Base-by-base conservation (phyloP, 2,329 filamentous ascomycete species). In the Phyllosticta capitalensis region DNA sequence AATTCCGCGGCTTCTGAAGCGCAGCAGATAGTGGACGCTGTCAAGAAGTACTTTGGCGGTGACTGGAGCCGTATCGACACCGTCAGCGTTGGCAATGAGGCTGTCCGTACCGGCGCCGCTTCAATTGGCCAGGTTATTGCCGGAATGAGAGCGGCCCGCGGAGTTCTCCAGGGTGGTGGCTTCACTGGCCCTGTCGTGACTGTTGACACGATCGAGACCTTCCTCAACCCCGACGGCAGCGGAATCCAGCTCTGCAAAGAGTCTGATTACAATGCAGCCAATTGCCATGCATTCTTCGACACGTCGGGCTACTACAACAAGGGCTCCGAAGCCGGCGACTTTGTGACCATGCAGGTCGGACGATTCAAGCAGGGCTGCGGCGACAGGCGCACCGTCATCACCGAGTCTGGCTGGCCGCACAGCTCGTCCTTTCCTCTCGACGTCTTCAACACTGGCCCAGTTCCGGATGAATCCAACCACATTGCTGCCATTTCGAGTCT, bases 211-310 rank as follows among this genome's bases (percentile, higher is more conserved):
- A 88, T 89, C 67, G 79, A 82, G 21, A 79, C 85, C n/a, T 76
- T 85, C 54, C 74, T 77, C 55, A 81, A 92, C 65, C 86, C 86
- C 0, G 58, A 55, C 19, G 58, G 10, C 24, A 30, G n/a, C 12
- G 52, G 52, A 1, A 10, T 54, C 22, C 75, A 81, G 56, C 79
- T 96, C 54, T 95, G 90, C 74, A 72, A 84, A 24, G 79, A 77
- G 52, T 89, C 87, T 0, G 90, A 95, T 68, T 89, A 88, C 75
- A 90, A 86, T 67, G 88, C 89, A 17, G 82, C 87, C 69, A 95
- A 96, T 74, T 83, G 85, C 64, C 90, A 95, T 72, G 83, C 90
- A 12, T 95, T 91, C 80, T 95, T 94, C 72, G 88, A 95, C 66
- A 56, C 17, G 9, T 60, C 58, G 5, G 50, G 50, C 7, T 22